Evolutionary conservation across 305 asterid genomes (phyloP).

Genomic region (Rubia occidens): DNA sequence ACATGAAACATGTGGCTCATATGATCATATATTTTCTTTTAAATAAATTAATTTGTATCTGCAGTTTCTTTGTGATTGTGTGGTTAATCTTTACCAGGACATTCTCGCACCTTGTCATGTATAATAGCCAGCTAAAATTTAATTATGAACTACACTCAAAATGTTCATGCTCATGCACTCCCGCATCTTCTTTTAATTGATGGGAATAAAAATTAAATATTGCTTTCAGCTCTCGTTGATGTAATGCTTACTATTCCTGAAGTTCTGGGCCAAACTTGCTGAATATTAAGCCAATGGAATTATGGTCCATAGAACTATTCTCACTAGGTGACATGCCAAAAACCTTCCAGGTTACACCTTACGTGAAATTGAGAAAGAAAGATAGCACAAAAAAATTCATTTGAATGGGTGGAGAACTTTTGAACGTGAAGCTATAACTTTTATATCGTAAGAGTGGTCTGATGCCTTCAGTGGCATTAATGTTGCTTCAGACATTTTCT

Average conservation of each 20-base stretch:
- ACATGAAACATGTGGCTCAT: background rate
- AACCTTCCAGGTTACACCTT: background rate
- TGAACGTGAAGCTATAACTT: background rate
- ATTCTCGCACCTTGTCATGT: background rate
- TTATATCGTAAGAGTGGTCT: background rate
- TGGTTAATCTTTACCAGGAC: background rate
- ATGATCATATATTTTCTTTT: background rate
- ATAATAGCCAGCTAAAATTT: background rate
- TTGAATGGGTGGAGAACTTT: background rate
- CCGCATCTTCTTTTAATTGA: background rate
- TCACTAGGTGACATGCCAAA: background rate
- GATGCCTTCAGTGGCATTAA: background rate
- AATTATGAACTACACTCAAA: background rate
- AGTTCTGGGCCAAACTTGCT: background rate
- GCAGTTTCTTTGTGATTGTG: background rate
- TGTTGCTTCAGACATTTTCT: background rate
- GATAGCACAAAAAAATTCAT: background rate
- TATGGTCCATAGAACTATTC: background rate
- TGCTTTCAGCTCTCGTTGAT: background rate
- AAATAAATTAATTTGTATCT: background rate
- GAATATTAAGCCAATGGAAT: background rate
- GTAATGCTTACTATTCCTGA: background rate
- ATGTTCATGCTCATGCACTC: conserved; percentile 1
- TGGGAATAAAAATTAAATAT: background rate
- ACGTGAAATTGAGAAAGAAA: background rate